Evolutionary conservation across 2,329 filamentous ascomycete species (phyloP), one percentile per base, ranked within the genome.

Genomic region (Colletotrichum lentis): DNA sequence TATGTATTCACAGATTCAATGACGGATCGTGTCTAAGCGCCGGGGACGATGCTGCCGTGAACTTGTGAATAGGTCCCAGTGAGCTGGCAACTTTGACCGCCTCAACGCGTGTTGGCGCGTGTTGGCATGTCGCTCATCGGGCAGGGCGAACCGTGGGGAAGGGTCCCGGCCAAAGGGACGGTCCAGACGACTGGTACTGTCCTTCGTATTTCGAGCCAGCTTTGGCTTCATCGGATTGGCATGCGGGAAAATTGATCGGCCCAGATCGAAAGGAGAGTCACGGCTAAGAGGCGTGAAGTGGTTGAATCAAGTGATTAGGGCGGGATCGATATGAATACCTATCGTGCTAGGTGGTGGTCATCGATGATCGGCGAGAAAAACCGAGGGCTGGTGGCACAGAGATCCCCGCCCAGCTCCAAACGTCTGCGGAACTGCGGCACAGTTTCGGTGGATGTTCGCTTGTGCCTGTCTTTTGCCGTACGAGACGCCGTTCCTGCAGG

Each of bases 371-470:
- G 55, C 66, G 31, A 66, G 43, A 49, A 55, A 61, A 53, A 64
- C 65, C 61, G 47, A 68, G 24, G 37, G 61, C 55, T 55, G 35
- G 61, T 59, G 53, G 58, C 49, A 64, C 44, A 50, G 39, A 61
- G 66, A 53, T 62, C 62, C 62, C 62, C 37, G 56, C 61, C 49
- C 44, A 31, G 12, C 3, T 52, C 35, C n/a, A 27, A 22, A 63
- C 52, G 37, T 61, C 53, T 56, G 62, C 56, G 46, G 46, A 55
- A 61, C 37, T 61, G 66, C 50, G 66, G 66, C 66, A 27, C 66
- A 61, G 66, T 50, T 46, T 60, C 55, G 50, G 66, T 18, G 66
- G 7, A 31, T 31, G 55, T 46, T 55, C 41, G 39, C 22, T 37
- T 52, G 55, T 54, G 39, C 27, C 35, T 39, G 27, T 39, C 24